phyloP scores from a whole-genome alignment of 257 asterid species.

The Solanum chiquidenum region DNA sequence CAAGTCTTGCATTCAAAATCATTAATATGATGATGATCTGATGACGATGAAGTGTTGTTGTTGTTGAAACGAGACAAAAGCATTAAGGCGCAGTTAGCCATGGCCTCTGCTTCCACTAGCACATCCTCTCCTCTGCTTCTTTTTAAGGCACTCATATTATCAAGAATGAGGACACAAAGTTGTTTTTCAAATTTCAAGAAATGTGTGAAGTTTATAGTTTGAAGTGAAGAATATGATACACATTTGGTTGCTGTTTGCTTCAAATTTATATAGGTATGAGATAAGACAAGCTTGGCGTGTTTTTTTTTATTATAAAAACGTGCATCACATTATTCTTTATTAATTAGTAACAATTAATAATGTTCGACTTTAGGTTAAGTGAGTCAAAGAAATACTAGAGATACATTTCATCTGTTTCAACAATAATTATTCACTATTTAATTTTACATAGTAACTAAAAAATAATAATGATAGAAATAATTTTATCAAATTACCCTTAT shows the following conservation, averaged over 20 bases:
- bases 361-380: neutral
- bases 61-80: neutral
- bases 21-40: neutral
- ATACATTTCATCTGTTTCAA: neutral
- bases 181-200: neutral
- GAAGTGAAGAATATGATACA: neutral
- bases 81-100: neutral
- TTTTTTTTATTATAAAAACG: neutral
- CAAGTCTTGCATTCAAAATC: slow-evolving; percentile 5
- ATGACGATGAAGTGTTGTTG: neutral
- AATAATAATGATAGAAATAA: too few relatives aligned
- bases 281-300: neutral
- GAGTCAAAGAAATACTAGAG: neutral
- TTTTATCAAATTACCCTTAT: too few relatives aligned
- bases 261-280: neutral
- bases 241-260: neutral
- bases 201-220: neutral
- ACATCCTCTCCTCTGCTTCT: neutral
- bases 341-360: neutral
- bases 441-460: too few relatives aligned
- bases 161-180: neutral
- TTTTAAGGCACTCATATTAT: neutral
- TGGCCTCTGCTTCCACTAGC: neutral
- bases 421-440: rapidly evolving
- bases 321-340: neutral